phyloP scores from a whole-genome alignment of 2,329 filamentous ascomycete species.

The Acrodontium crateriforme region DNA sequence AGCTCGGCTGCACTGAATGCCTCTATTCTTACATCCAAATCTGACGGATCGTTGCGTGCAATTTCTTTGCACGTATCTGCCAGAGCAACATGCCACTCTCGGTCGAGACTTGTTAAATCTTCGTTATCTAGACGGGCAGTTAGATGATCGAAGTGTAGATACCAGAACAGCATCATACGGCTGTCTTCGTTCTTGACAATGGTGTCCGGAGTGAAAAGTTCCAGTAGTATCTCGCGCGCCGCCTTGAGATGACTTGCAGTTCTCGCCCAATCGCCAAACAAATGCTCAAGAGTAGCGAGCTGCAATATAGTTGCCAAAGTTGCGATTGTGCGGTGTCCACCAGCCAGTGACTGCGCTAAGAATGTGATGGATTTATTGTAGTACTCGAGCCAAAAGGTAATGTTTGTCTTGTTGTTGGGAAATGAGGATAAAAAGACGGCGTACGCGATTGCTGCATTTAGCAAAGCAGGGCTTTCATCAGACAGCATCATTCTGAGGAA shows the following conservation, averaged over 20 bases:
- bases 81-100: conserved; percentile 62
- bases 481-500: conserved; percentile 59
- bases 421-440: conserved; percentile 75
- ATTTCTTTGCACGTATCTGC: conserved; percentile 50
- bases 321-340: conserved; percentile 55
- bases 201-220: conserved; percentile 63
- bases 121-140: conserved; percentile 73
- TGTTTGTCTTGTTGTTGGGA: conserved; percentile 53
- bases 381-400: conserved; percentile 73
- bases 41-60: conserved; percentile 43
- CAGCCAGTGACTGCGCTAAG: conserved; percentile 57
- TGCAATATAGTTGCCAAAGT: conserved; percentile 82
- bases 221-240: conserved; percentile 65
- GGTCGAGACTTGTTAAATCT: conserved; percentile 56
- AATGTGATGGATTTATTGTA: conserved; percentile 79
- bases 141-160: conserved; percentile 74
- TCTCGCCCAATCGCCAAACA: conserved; percentile 89
- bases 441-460: conserved; percentile 80
- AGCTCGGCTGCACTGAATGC: conserved; percentile 52
- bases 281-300: conserved; percentile 78
- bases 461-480: conserved; percentile 54
- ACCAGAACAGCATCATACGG: conserved; percentile 73
- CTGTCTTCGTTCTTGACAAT: conserved; percentile 57
- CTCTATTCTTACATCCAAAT: conserved; percentile 49
- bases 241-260: conserved; percentile 85